Evolutionary conservation across 345 rosid species (phyloP).

Genomic region (Citrus reticulata): DNA sequence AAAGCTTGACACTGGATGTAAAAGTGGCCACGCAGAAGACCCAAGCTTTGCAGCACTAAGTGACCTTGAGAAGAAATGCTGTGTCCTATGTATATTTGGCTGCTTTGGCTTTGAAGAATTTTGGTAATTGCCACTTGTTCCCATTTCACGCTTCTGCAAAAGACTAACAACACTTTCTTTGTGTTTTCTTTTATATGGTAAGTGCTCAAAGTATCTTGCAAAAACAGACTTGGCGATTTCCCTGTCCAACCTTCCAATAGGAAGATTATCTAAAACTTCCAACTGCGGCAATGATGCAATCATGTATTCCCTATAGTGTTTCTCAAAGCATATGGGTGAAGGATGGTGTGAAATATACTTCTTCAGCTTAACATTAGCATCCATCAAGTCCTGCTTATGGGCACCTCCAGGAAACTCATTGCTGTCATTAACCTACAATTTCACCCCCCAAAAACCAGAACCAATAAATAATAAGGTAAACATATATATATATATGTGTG

Average conservation of each 20-base stretch:
- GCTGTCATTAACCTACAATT: constrained; percentile 22
- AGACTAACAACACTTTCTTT: constrained; percentile 36
- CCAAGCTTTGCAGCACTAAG: constrained; percentile 49
- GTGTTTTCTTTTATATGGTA: constrained; percentile 36
- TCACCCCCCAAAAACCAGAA: constrained; percentile 7
- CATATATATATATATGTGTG: not conserved
- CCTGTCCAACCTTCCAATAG: constrained; percentile 31
- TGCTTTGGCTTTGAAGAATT: constrained; percentile 32
- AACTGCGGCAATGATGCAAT: constrained; percentile 43
- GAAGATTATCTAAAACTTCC: constrained; percentile 43
- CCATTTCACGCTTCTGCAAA: constrained; percentile 45
- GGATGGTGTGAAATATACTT: constrained; percentile 43
- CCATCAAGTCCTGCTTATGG: constrained; percentile 13
- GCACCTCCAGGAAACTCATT: not conserved
- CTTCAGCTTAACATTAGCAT: constrained; percentile 7
- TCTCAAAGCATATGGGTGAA: constrained; percentile 53
- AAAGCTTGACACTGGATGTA: constrained; percentile 32
- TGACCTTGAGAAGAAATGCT: constrained; percentile 35
- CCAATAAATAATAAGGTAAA: constrained; percentile 1
- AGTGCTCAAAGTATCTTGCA: constrained; percentile 37
- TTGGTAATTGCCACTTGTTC: constrained; percentile 22
- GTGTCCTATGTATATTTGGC: constrained; percentile 21
- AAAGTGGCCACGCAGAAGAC: constrained; percentile 40
- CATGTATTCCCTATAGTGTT: constrained; percentile 47
- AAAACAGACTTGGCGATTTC: constrained; percentile 33